Conservation (phyloP, 2,329 filamentous ascomycete genomes). For the Hypocrella siamensis region DNA sequence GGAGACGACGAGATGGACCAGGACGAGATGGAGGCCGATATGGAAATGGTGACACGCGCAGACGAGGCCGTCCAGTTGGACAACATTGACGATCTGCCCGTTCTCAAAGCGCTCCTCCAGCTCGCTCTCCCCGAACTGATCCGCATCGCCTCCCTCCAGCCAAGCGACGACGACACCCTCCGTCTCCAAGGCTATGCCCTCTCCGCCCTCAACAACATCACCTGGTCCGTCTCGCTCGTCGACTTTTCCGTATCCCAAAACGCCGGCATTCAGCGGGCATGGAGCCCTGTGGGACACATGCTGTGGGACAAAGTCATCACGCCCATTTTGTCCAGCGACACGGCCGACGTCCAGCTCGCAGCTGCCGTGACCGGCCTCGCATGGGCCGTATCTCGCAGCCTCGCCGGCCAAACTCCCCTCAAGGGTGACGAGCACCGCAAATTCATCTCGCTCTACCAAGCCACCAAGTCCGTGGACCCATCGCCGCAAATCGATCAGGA, state of each 20-base stretch:
- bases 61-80: conserved; percentile 21
- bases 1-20: conserved; percentile 39
- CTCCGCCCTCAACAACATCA: conserved; percentile 48
- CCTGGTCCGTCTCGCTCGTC: conserved; percentile 48
- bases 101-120: conserved; percentile 27
- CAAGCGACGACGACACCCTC: conserved; percentile 23
- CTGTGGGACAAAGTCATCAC: conserved; percentile 44
- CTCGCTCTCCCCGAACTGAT: conserved; percentile 27
- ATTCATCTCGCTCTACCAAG: conserved; percentile 51
- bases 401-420: conserved; percentile 32
- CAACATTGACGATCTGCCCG: conserved; percentile 35
- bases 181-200: conserved; percentile 37
- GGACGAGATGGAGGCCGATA: conserved; percentile 45
- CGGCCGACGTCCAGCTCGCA: conserved; percentile 45
- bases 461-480: conserved; percentile 24
- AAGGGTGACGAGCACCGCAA: conserved; percentile 39
- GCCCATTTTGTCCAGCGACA: conserved; percentile 43
- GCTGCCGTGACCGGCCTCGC: conserved; percentile 47
- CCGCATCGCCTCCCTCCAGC: conserved; percentile 25
- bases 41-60: conserved; percentile 45
- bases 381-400: conserved; percentile 45
- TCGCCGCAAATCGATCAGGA: conserved; percentile 19
- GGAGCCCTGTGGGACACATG: conserved; percentile 34
- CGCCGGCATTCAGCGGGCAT: conserved; percentile 32
- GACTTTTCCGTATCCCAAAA: conserved; percentile 41